Evolutionary conservation across 495 filamentous ascomycete genomes (phyloP).

Genomic region (Xylaria palmicola): DNA sequence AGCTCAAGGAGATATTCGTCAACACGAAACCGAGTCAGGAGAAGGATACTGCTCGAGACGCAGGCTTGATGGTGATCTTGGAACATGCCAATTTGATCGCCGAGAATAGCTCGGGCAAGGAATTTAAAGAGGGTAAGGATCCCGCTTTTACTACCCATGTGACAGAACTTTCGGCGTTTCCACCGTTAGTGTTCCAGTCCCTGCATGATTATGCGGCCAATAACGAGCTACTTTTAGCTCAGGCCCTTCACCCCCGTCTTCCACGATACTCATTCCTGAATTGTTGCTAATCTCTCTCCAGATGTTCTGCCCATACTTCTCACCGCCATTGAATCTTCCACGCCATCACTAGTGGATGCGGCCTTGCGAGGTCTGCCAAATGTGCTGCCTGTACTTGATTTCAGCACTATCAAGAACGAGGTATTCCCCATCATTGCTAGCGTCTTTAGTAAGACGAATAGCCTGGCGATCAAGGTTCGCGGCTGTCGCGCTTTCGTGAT

Average conservation of each 20-base stretch:
- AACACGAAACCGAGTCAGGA: conserved; percentile 57
- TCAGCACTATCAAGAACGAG: conserved; percentile 93
- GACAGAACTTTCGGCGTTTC: not conserved
- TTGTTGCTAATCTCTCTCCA: conserved; percentile 25
- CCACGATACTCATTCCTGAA: not conserved
- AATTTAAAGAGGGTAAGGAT: conserved; percentile 84
- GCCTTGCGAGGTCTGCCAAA: conserved; percentile 70
- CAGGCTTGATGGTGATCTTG: conserved; percentile 83
- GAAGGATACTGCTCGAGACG: conserved; percentile 79
- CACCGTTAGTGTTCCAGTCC: no score
- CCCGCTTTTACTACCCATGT: not conserved
- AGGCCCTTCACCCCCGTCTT: no score
- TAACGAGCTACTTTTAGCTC: no score
- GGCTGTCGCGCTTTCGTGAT: conserved; percentile 86
- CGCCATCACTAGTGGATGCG: conserved; percentile 83
- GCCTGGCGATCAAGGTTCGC: conserved; percentile 88
- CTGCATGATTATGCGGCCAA: no score
- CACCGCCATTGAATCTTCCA: conserved; percentile 79
- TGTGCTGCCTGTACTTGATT: conserved; percentile 82
- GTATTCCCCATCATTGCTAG: conserved; percentile 86
- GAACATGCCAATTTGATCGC: conserved; percentile 76
- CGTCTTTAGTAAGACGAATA: conserved; percentile 89
- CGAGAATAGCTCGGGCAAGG: conserved; percentile 78
- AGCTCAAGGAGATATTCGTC: conserved; percentile 78
- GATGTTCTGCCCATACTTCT: conserved; percentile 85